These are phyloP conservation scores for Globisporangium nodosum DNA, from an alignment of 352 stramenopile species.

Conservation along the genomic window DNA sequence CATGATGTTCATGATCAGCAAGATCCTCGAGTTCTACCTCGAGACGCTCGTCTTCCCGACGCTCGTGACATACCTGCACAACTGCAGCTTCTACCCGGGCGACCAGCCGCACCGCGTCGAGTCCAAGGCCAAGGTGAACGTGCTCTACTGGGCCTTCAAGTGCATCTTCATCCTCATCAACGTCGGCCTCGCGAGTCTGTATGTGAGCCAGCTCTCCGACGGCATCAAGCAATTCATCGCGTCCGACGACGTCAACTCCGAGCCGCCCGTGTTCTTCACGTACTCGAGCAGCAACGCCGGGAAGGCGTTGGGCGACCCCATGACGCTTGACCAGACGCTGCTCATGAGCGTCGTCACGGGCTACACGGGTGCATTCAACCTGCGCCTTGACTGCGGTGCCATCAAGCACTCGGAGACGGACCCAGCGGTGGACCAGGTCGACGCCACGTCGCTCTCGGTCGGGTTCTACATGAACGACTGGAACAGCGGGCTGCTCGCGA, in stretches of 20 bases:
- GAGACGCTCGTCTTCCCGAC: slow-evolving; percentile 22
- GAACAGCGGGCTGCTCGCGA: slow-evolving; percentile 11
- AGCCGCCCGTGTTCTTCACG: not conserved
- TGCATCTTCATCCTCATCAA: slow-evolving; percentile 19
- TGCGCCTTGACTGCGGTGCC: slow-evolving; percentile 8
- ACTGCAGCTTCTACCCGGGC: slow-evolving; percentile 20
- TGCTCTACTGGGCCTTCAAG: slow-evolving; percentile 16
- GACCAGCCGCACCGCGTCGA: slow-evolving; percentile 20
- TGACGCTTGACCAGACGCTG: slow-evolving; percentile 12
- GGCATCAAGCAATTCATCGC: slow-evolving; percentile 11
- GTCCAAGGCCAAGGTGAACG: slow-evolving; percentile 14
- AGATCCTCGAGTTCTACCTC: slow-evolving; percentile 17
- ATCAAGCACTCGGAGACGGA: slow-evolving; percentile 1
- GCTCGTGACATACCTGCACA: slow-evolving; percentile 18
- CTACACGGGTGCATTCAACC: slow-evolving; percentile 12
- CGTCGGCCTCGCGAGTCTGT: slow-evolving; percentile 19
- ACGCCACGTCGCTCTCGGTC: slow-evolving; percentile 11
- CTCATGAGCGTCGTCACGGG: slow-evolving; percentile 16
- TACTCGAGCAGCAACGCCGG: not conserved
- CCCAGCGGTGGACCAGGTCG: slow-evolving; percentile 11
- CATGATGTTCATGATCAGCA: slow-evolving; percentile 14
- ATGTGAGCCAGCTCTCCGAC: slow-evolving; percentile 13
- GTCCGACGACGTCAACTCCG: slow-evolving; percentile 4
- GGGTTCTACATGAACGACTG: slow-evolving; percentile 19
- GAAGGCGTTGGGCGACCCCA: not conserved